A percentile compares a stretch with the other conserved stretches of the same genome.
Conservation (phyloP, 148 eudicot genomes). For the Heliamphora exappendiculata region DNA sequence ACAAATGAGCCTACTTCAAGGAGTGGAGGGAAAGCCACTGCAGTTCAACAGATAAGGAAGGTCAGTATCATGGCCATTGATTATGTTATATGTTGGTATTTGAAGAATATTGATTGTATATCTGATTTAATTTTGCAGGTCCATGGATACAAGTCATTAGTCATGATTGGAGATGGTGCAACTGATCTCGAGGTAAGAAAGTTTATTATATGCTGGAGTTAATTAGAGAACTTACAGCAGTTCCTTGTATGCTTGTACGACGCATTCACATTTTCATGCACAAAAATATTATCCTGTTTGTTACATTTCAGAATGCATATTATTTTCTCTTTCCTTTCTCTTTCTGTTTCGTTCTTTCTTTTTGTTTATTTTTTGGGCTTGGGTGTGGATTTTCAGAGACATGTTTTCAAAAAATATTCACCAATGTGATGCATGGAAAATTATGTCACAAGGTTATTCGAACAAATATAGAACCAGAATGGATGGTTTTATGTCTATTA, state of each 20-base stretch:
- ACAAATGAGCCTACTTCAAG: constrained; percentile 85
- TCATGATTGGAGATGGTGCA: constrained; percentile 98
- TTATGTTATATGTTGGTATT: neutral
- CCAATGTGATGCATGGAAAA: neutral
- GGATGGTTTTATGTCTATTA: no score
- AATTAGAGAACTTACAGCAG: neutral
- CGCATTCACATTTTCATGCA: neutral
- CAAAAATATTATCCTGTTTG: neutral
- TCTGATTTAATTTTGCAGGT: constrained; percentile 36
- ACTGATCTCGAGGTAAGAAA: constrained; percentile 92
- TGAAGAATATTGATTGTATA: constrained; percentile 4
- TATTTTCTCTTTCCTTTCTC: no score
- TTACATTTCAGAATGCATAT: neutral
- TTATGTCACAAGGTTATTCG: neutral
- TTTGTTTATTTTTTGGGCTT: neutral
- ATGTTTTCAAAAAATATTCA: neutral
- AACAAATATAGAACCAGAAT: no score
- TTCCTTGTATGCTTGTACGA: neutral
- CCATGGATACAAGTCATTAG: constrained; percentile 63
- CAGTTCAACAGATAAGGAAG: constrained; percentile 80
- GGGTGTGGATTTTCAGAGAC: neutral
- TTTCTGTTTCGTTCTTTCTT: neutral
- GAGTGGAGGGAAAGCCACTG: constrained; percentile 92
- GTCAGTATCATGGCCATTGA: constrained; percentile 26
- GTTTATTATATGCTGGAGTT: neutral